Percentiles rank a stretch among this genome's conserved stretches.
Evolutionary conservation across 306 rosid genomes (phyloP).

Genomic region (Inga oerstediana): DNA sequence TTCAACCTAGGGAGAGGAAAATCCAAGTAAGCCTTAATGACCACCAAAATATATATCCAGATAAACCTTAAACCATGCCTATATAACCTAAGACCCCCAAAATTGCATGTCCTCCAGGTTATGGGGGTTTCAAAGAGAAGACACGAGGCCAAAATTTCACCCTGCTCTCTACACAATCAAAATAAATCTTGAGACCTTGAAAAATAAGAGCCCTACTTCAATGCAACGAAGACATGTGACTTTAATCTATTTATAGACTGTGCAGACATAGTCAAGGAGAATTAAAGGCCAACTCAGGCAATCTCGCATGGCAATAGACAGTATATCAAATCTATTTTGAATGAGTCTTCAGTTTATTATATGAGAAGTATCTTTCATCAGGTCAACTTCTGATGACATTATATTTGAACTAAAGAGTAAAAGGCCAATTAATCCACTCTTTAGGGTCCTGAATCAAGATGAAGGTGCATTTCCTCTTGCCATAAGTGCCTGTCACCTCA

Average conservation of each 20-base stretch:
- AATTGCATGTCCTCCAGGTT: too few relatives aligned
- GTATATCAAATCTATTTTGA: neutral
- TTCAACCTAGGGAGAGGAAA: slow-evolving; percentile 16
- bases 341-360: neutral
- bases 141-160: too few relatives aligned
- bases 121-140: too few relatives aligned
- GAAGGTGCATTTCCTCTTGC: slow-evolving; percentile 1
- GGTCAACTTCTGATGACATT: neutral
- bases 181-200: too few relatives aligned
- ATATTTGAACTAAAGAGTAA: neutral
- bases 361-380: neutral
- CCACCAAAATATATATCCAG: neutral
- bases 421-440: neutral
- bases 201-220: too few relatives aligned
- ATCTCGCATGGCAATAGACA: neutral
- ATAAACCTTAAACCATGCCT: too few relatives aligned
- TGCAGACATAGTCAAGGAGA: too few relatives aligned
- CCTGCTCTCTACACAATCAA: too few relatives aligned
- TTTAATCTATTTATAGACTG: too few relatives aligned
- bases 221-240: too few relatives aligned
- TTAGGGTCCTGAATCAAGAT: slow-evolving; percentile 1
- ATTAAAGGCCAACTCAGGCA: neutral
- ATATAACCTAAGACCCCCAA: too few relatives aligned
- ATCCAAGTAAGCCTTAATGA: slow-evolving; percentile 3
- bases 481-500: neutral